Percentiles rank a stretch among this genome's conserved stretches.
phyloP scores from a whole-genome alignment of 148 eudicot genomes.

The Vaccinium myrtillus region DNA sequence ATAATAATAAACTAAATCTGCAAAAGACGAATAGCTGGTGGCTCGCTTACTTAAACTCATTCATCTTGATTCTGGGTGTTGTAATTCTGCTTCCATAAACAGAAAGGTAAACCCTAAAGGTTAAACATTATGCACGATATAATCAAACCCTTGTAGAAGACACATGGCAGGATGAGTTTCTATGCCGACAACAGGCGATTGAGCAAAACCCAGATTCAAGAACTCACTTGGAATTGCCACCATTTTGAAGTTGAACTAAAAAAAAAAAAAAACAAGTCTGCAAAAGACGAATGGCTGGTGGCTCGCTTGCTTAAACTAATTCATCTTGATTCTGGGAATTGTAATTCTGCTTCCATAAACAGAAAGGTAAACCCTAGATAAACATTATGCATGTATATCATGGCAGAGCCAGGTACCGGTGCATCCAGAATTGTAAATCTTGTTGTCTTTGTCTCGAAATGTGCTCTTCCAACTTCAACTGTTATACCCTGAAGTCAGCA shows the following conservation, averaged over 20 bases:
- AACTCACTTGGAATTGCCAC: no score
- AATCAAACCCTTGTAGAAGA: no score
- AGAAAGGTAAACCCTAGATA: neutral
- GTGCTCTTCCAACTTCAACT: conserved; percentile 96
- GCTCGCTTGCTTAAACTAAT: neutral
- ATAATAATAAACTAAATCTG: neutral
- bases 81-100: neutral
- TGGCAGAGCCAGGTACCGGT: conserved; percentile 48
- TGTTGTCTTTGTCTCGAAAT: conserved; percentile 86
- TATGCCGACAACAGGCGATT: no score
- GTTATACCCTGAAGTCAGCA: conserved; percentile 60
- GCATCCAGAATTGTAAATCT: conserved; percentile 97
- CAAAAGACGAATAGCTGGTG: neutral
- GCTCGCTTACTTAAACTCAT: neutral
- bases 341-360: neutral
- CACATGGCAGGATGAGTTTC: no score
- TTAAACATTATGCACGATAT: neutral
- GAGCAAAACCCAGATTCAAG: no score
- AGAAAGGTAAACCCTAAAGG: neutral
- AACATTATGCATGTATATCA: neutral
- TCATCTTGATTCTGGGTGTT: neutral
- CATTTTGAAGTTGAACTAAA: neutral
- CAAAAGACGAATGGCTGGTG: neutral
- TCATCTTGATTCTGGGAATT: neutral
- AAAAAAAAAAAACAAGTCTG: neutral